Conservation (phyloP, 768 basidiomycete species). For the Dendrothele bispora region DNA sequence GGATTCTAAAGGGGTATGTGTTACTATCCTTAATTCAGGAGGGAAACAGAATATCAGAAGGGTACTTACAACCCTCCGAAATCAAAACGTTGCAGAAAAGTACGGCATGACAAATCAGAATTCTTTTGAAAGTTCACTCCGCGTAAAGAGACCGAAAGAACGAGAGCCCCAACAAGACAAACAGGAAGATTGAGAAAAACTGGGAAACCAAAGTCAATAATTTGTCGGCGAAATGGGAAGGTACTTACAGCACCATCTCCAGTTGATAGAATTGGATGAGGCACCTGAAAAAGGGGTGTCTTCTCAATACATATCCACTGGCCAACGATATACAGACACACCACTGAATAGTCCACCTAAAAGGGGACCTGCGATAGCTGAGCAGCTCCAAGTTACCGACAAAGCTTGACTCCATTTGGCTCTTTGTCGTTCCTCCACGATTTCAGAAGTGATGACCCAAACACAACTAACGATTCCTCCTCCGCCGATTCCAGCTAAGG, state of each 20-base stretch:
- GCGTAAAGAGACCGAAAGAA: slow-evolving; percentile 63
- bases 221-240: slow-evolving; percentile 10
- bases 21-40: slow-evolving; percentile 1
- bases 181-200: slow-evolving; percentile 85
- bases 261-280: slow-evolving; percentile 45
- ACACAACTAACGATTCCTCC: slow-evolving; percentile 85
- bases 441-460: slow-evolving; percentile 85
- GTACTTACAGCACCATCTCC: slow-evolving; percentile 85
- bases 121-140: slow-evolving; percentile 47
- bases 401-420: slow-evolving; percentile 86
- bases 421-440: slow-evolving; percentile 67
- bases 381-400: slow-evolving; percentile 85
- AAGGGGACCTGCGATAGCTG: slow-evolving; percentile 79
- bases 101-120: slow-evolving; percentile 54
- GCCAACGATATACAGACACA: slow-evolving; percentile 31
- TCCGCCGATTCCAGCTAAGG: slow-evolving; percentile 76
- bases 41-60: too few relatives aligned
- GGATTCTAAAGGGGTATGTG: slow-evolving; percentile 43
- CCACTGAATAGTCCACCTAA: slow-evolving; percentile 83
- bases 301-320: slow-evolving; percentile 16
- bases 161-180: slow-evolving; percentile 56
- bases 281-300: slow-evolving; percentile 25
- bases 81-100: slow-evolving; percentile 61
- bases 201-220: slow-evolving; percentile 28
- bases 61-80: slow-evolving; percentile 79